Percentiles rank a stretch among this genome's conserved stretches.
Evolutionary conservation across 2,329 filamentous ascomycete genomes (phyloP).

Genomic region (Aphanoascus verrucosus): DNA sequence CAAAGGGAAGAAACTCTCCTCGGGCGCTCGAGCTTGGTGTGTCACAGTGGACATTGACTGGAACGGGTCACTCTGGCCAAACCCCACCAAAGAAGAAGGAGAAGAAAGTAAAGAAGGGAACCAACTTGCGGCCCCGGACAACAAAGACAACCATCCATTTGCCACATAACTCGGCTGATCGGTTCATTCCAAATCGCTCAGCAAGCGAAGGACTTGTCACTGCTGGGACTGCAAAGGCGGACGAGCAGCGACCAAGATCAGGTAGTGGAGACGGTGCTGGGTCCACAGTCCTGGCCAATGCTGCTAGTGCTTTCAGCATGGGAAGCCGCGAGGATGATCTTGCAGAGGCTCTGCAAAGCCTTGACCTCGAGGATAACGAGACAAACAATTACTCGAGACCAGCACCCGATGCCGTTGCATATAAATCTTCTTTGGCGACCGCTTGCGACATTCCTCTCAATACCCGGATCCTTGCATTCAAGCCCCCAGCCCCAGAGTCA

Average conservation of each 20-base stretch:
- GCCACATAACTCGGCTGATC: slow-evolving; percentile 63
- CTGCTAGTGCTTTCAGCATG: slow-evolving; percentile 56
- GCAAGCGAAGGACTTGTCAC: slow-evolving; percentile 83
- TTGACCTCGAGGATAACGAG: slow-evolving; percentile 65
- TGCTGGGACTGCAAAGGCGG: slow-evolving; percentile 71
- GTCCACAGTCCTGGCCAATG: slow-evolving; percentile 65
- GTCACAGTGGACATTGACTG: slow-evolving; percentile 83
- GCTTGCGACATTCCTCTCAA: slow-evolving; percentile 89
- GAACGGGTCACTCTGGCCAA: slow-evolving; percentile 55
- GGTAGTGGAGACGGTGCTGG: slow-evolving; percentile 61
- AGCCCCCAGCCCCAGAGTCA: slow-evolving; percentile 94
- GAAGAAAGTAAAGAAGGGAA: slow-evolving; percentile 30
- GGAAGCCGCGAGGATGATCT: slow-evolving; percentile 55
- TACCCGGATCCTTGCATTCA: slow-evolving; percentile 94
- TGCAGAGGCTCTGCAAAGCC: slow-evolving; percentile 64
- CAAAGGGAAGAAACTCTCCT: slow-evolving; percentile 58
- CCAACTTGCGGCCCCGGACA: slow-evolving; percentile 37
- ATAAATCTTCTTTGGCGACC: slow-evolving; percentile 79
- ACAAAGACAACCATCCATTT: slow-evolving; percentile 57
- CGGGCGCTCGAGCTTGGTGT: slow-evolving; percentile 82
- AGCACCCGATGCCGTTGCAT: slow-evolving; percentile 78
- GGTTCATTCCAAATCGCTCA: slow-evolving; percentile 89
- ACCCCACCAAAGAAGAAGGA: slow-evolving; percentile 38
- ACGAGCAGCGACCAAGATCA: slow-evolving; percentile 58
- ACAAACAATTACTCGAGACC: slow-evolving; percentile 59